Evolutionary conservation across 2,329 filamentous ascomycete genomes (phyloP), one percentile per base, ranked within the genome.

Genomic region (Colletotrichum liaoningense): DNA sequence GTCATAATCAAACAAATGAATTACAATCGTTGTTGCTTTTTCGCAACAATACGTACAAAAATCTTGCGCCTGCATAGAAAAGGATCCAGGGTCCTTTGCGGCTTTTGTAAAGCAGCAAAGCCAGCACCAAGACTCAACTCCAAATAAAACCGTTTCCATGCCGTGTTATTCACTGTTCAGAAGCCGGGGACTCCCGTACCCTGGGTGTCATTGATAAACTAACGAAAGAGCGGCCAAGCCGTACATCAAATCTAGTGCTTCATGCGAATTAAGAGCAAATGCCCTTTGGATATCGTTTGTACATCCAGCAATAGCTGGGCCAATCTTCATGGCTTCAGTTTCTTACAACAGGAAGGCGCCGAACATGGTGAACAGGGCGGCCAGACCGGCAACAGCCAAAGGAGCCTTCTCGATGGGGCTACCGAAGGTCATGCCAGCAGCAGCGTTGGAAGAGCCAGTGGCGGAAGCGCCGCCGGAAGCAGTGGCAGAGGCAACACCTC

Each of bases 311-410:
- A 38, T 28, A 11, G 67, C 38, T 55, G 54, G 57, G 57, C 28
- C 58, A 11, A 60, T 60, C 58, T 24, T 22, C 22, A 28, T 54
- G 26, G 58, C 57, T 35, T 24, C 38, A 38, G 16, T 14, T 30
- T 59, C 58, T 82, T 84, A 86, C 77, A 86, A 78, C 57, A 85
- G 75, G 74, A 85, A 75, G 55, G 83, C 79, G 69, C 84, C 84
- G 33, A 85, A 80, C 26, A 85, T 73, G 54, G 83, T 81, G 72
- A 84, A 83, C 72, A 80, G 57, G 33, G 84, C 74, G 42, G 81
- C 77, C 22, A 80, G 72, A 38, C 79, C 82, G 55, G 81, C 81
- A 57, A 85, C 77, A 60, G 80, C 70, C n/a, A 85, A 73, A 49
- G 84, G 79, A 46, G 79, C 79, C 54, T 67, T 74, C 63, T 74